Conservation (phyloP, 805 yeast genomes). For the Sugiyamaella floridensis region DNA sequence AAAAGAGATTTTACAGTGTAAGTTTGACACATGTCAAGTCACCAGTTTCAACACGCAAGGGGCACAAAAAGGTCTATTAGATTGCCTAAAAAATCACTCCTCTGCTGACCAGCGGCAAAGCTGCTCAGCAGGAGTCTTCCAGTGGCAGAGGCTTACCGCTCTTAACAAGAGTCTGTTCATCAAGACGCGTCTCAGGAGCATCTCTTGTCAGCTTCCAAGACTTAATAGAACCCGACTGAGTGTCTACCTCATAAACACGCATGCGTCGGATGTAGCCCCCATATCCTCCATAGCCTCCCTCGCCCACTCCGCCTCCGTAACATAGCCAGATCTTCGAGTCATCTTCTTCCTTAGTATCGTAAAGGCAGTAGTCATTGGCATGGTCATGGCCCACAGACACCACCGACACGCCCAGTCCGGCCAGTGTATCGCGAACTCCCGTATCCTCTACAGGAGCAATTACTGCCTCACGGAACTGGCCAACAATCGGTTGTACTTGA, state of each 20-base stretch:
- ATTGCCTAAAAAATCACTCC: too few relatives aligned
- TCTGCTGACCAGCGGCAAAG: too few relatives aligned
- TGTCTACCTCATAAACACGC: slow-evolving; percentile 63
- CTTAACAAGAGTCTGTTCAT: slow-evolving; percentile 44
- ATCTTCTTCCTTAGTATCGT: slow-evolving; percentile 35
- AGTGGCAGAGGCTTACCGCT: slow-evolving; percentile 31
- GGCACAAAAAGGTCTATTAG: too few relatives aligned
- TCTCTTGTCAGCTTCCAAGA: slow-evolving; percentile 73
- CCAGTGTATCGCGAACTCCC: slow-evolving; percentile 54
- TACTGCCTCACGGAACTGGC: slow-evolving; percentile 61
- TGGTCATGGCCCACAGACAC: slow-evolving; percentile 92
- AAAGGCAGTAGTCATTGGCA: slow-evolving; percentile 82
- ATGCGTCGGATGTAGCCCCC: slow-evolving; percentile 79
- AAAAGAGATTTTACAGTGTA: too few relatives aligned
- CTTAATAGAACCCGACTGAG: slow-evolving; percentile 38
- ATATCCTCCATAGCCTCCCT: slow-evolving; percentile 94
- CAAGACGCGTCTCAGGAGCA: slow-evolving; percentile 42
- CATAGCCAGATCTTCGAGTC: slow-evolving; percentile 62
- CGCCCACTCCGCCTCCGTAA: slow-evolving; percentile 90
- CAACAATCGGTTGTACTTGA: slow-evolving; percentile 40
- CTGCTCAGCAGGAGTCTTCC: too few relatives aligned
- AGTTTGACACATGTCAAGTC: too few relatives aligned
- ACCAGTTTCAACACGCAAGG: too few relatives aligned
- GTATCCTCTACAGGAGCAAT: slow-evolving; percentile 73
- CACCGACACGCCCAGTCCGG: slow-evolving; percentile 63